Evolutionary conservation across 2,329 filamentous ascomycete species (phyloP), one percentile per base, ranked within the genome.

Genomic region (Alternaria viburni): DNA sequence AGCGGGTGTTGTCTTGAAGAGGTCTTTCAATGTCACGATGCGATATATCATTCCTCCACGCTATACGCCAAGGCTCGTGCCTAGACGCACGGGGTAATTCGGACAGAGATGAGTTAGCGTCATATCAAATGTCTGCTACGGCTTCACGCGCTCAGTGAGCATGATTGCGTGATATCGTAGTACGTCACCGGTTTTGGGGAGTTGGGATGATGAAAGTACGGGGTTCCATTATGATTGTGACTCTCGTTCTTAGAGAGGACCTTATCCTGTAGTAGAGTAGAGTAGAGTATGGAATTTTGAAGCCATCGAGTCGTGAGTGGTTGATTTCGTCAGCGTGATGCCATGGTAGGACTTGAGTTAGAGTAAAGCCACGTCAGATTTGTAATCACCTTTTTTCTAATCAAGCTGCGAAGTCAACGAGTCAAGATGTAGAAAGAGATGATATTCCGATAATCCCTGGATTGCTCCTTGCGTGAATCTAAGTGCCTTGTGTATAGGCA

Each of bases 31-130:
- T n/a, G 32, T 36, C 32, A n/a, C 15, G 13, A 36, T 36, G 32
- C 15, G 32, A 36, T 36, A 36, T 36, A 36, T n/a, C 15, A 36
- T 36, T 66, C 62, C 23, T 71, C 63, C 9, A 71, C 21, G 10
- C 65, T 70, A 4, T 79, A 73, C 52, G 69, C 78, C 59, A 75
- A 74, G 7, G 63, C 65, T 55, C 32, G 32, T 36, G 32, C 32
- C 32, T 36, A 36, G 32, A n/a, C 32, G 32, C 32, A 36, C 32
- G 32, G 32, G 32, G 32, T n/a, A n/a, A 36, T 36, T n/a, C 15
- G 32, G 32, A 36, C 15, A 36, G 32, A 36, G 32, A 36, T 36
- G 32, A n/a, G 15, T 36, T 36, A 36, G 32, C 32, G 32, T 36
- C 32, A 36, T 36, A 36, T 10, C 32, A n/a, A 36, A n/a, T 36